Percentiles rank a stretch among this genome's conserved stretches.
These are phyloP conservation scores for Alternaria ventricosa DNA, from an alignment of 2,329 filamentous ascomycete species.

Conservation along the genomic window DNA sequence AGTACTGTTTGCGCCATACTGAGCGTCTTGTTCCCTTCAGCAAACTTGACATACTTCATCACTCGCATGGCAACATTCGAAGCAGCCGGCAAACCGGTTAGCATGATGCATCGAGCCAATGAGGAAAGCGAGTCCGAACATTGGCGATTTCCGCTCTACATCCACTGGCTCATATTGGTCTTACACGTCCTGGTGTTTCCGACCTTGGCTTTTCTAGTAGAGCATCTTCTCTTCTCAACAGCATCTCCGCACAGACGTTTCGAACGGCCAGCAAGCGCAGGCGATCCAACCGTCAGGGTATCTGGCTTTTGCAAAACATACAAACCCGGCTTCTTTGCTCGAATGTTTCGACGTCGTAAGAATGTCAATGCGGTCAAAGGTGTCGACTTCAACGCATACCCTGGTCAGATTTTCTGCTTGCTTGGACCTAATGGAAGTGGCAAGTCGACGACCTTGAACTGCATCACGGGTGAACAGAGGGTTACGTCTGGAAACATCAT, in stretches of 20 bases:
- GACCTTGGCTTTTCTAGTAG: not conserved
- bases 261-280: not conserved
- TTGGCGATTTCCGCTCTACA: slow-evolving; percentile 26
- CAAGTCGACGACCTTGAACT: slow-evolving; percentile 88
- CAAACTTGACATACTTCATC: slow-evolving; percentile 67
- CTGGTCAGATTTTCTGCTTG: slow-evolving; percentile 84
- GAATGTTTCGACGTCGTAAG: slow-evolving; percentile 59
- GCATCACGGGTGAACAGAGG: slow-evolving; percentile 81
- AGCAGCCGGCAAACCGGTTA: slow-evolving; percentile 11
- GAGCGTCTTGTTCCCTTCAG: slow-evolving; percentile 81
- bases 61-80: slow-evolving; percentile 31
- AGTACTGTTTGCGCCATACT: slow-evolving; percentile 69
- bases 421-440: slow-evolving; percentile 90
- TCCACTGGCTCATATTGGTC: slow-evolving; percentile 30
- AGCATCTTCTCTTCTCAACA: not conserved
- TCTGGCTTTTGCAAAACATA: slow-evolving; percentile 72
- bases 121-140: not conserved
- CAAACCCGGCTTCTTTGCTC: slow-evolving; percentile 52
- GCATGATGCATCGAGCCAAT: slow-evolving; percentile 15
- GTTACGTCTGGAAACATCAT: slow-evolving; percentile 78
- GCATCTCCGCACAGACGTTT: not conserved
- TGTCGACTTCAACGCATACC: slow-evolving; percentile 73
- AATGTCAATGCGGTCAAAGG: slow-evolving; percentile 79
- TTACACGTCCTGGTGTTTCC: slow-evolving; percentile 25
- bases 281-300: slow-evolving; percentile 63